These are phyloP conservation scores for Fusarium robinianum DNA, from an alignment of 2,329 filamentous ascomycete species.

Conservation along the genomic window DNA sequence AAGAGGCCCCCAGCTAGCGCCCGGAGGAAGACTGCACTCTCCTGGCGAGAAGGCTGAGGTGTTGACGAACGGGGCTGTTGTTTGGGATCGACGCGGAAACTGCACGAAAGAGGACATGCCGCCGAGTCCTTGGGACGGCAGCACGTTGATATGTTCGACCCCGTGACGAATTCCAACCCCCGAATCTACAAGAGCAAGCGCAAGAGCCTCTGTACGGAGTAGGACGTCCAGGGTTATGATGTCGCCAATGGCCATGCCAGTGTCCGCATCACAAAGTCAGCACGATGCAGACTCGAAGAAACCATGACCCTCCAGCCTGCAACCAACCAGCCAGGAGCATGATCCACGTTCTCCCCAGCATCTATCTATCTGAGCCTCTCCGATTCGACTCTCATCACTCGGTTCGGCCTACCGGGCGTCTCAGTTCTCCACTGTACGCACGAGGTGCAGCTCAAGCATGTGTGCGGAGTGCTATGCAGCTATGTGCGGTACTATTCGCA, in stretches of 20 bases:
- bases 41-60: conserved; percentile 10
- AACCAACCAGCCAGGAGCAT: no score
- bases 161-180: no score
- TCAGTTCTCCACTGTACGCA: conserved; percentile 1
- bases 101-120: conserved; percentile 21
- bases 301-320: no score
- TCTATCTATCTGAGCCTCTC: no score
- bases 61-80: conserved; percentile 15
- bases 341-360: conserved; percentile 12
- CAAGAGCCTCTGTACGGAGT: not conserved
- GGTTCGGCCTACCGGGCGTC: conserved; percentile 6
- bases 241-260: not conserved
- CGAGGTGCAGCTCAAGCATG: no score
- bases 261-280: not conserved
- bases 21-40: not conserved
- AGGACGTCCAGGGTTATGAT: not conserved
- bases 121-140: no score
- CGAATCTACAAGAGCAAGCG: no score
- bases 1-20: conserved; percentile 9
- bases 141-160: no score
- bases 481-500: conserved; percentile 3
- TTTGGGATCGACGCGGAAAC: conserved; percentile 24
- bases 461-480: no score
- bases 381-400: conserved; percentile 14
- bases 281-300: not conserved